Percentiles rank a stretch among this genome's conserved stretches.
Conservation (phyloP, 2,329 filamentous ascomycete species). For the Alternaria triticimaculans region DNA sequence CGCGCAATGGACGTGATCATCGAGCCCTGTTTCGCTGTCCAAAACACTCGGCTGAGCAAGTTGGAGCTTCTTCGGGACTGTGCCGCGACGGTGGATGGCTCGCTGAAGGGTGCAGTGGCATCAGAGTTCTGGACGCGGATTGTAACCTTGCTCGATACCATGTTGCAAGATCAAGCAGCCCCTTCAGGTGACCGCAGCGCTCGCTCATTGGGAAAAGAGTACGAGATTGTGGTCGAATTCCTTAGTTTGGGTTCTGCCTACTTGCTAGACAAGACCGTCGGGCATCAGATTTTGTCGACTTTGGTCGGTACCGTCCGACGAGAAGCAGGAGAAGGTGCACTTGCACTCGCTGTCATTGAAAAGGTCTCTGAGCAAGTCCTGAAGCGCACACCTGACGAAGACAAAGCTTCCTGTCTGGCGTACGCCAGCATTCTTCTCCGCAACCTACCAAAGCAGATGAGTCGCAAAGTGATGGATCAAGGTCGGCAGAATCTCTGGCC, state of each 20-base stretch:
- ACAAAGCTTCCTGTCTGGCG: constrained; percentile 24
- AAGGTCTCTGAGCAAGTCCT: constrained; percentile 64
- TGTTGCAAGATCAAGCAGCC: constrained; percentile 29
- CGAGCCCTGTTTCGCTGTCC: constrained; percentile 62
- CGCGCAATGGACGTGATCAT: constrained; percentile 58
- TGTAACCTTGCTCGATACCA: constrained; percentile 25
- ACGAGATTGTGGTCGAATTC: constrained; percentile 72
- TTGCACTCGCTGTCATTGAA: constrained; percentile 72
- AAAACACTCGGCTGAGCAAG: constrained; percentile 44
- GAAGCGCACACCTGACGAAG: constrained; percentile 23
- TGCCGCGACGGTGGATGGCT: constrained; percentile 27
- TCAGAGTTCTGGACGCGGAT: constrained; percentile 40
- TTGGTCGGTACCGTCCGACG: constrained; percentile 62
- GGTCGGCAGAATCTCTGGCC: constrained; percentile 73
- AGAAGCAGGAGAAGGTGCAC: constrained; percentile 71
- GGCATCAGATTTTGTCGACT: constrained; percentile 60
- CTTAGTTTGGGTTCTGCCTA: constrained; percentile 65
- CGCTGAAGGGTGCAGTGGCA: constrained; percentile 26
- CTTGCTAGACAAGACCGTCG: constrained; percentile 24
- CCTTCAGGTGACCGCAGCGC: constrained; percentile 33
- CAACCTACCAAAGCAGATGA: constrained; percentile 51
- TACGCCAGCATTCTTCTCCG: constrained; percentile 47
- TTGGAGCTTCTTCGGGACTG: constrained; percentile 51
- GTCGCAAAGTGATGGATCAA: constrained; percentile 62
- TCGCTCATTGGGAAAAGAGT: constrained; percentile 67